Conservation (phyloP, 2,329 filamentous ascomycete genomes). For the Monosporascus sp. region DNA sequence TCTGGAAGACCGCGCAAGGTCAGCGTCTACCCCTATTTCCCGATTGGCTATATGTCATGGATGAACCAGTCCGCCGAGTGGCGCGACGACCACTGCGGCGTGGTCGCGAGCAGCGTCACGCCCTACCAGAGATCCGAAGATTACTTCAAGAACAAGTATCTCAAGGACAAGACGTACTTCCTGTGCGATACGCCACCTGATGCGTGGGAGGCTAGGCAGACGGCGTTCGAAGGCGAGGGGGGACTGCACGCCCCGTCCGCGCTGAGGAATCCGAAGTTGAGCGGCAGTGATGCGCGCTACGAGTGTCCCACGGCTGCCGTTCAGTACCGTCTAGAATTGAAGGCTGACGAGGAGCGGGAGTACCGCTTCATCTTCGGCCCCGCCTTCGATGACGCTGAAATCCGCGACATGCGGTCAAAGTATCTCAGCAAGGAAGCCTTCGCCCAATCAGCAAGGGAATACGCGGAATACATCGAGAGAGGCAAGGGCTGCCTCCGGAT, state of each 20-base stretch:
- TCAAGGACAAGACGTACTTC: constrained; percentile 55
- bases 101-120: constrained; percentile 48
- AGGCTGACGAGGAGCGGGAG: constrained; percentile 33
- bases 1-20: constrained; percentile 39
- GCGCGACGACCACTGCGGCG: constrained; percentile 40
- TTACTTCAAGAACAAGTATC: constrained; percentile 50
- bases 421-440: constrained; percentile 48
- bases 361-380: constrained; percentile 53
- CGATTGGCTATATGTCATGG: constrained; percentile 57
- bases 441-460: constrained; percentile 37
- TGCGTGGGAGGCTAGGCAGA: constrained; percentile 48
- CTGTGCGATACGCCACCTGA: constrained; percentile 45
- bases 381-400: constrained; percentile 46
- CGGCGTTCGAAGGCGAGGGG: constrained; percentile 51
- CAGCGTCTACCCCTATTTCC: constrained; percentile 52
- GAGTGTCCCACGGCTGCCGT: constrained; percentile 50
- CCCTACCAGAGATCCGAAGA: constrained; percentile 53
- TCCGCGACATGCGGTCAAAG: constrained; percentile 36
- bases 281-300: constrained; percentile 45
- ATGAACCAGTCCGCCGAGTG: constrained; percentile 56
- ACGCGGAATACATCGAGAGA: constrained; percentile 44
- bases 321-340: constrained; percentile 42
- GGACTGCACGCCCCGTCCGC: constrained; percentile 47
- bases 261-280: constrained; percentile 32
- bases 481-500: constrained; percentile 47